A percentile compares a stretch with the other conserved stretches of the same genome.
Evolutionary conservation across 805 yeast species (phyloP).

Genomic region (Kodamaea restingae): DNA sequence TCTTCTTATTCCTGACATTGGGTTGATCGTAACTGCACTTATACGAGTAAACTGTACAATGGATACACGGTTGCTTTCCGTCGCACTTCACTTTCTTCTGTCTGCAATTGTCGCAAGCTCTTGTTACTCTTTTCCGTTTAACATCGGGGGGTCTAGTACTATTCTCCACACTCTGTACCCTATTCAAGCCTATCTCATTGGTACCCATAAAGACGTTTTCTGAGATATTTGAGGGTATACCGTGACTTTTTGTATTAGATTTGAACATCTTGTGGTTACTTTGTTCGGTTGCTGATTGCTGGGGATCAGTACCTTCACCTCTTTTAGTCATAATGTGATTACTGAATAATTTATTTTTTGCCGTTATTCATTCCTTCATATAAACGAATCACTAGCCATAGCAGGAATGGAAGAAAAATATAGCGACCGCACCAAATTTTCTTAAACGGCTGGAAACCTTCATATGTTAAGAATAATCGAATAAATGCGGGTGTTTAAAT

Average conservation of each 20-base stretch:
- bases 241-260: too few species aligned
- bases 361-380: too few species aligned
- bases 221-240: background rate
- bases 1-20: slow-evolving; percentile 48
- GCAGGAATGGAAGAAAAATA: too few species aligned
- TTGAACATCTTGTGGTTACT: too few species aligned
- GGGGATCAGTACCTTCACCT: background rate
- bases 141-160: slow-evolving; percentile 1
- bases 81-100: slow-evolving; percentile 77
- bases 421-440: too few species aligned
- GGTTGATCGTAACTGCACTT: slow-evolving; percentile 85
- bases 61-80: slow-evolving; percentile 73
- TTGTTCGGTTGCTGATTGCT: background rate
- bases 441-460: too few species aligned
- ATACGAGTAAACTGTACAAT: slow-evolving; percentile 82
- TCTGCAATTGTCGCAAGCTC: slow-evolving; percentile 76
- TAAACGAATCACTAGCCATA: too few species aligned
- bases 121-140: slow-evolving; percentile 63
- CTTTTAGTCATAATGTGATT: background rate
- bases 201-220: background rate
- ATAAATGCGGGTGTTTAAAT: too few species aligned
- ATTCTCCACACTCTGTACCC: background rate
- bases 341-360: background rate
- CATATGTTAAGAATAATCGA: too few species aligned
- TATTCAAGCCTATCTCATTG: background rate